phyloP scores from a whole-genome alignment of 164 flowering plant genomes.

The Brasenia schreberi region DNA sequence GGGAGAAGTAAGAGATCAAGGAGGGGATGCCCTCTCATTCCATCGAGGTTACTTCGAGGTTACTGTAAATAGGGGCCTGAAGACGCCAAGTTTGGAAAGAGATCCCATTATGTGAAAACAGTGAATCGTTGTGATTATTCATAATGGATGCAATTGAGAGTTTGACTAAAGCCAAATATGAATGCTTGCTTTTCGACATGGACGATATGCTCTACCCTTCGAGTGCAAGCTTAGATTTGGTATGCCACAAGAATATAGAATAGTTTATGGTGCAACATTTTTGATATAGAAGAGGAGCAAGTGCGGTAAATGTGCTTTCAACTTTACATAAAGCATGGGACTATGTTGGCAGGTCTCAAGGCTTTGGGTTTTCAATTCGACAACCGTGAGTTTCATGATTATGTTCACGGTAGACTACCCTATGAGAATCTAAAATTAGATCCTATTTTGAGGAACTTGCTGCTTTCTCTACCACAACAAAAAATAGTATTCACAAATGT shows the following conservation, averaged over 20 bases:
- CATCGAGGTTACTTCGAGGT: too few species aligned
- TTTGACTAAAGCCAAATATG: slow-evolving; percentile 30
- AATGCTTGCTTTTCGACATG: slow-evolving; percentile 74
- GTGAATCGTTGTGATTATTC: neutral
- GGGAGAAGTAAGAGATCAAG: too few species aligned
- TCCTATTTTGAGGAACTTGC: slow-evolving; percentile 55
- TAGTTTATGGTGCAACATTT: slow-evolving; percentile 63
- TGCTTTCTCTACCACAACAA: slow-evolving; percentile 74
- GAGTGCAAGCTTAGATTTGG: slow-evolving; percentile 66
- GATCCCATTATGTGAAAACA: too few species aligned
- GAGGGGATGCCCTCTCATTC: too few species aligned
- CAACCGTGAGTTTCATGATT: slow-evolving; percentile 69
- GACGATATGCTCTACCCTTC: slow-evolving; percentile 87
- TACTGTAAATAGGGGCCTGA: too few species aligned
- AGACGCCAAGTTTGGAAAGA: too few species aligned
- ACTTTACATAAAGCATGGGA: slow-evolving; percentile 74
- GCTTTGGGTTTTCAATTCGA: slow-evolving; percentile 77
- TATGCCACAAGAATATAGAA: slow-evolving; percentile 83
- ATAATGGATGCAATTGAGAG: slow-evolving; percentile 29
- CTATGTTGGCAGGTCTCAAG: slow-evolving; percentile 98
- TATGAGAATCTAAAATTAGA: slow-evolving; percentile 74
- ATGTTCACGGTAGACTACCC: slow-evolving; percentile 79
- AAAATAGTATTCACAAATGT: slow-evolving; percentile 91
- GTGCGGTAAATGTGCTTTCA: slow-evolving; percentile 84
- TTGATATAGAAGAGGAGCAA: slow-evolving; percentile 51